phyloP scores from a whole-genome alignment of 116 monocot genomes.

The Posidonia oceanica region DNA sequence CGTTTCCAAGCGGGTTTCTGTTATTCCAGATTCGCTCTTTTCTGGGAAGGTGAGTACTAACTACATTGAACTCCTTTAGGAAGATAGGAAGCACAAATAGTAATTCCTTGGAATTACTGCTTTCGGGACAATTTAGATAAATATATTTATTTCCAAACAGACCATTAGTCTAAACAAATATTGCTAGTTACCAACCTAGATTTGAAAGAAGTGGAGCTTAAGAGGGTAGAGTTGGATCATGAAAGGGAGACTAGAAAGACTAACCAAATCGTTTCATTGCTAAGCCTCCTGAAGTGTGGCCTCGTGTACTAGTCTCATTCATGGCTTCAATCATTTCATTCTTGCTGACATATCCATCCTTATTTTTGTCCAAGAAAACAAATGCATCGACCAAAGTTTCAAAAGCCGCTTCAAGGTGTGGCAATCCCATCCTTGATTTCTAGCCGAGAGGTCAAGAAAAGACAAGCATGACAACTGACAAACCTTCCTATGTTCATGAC shows the following conservation, averaged over 20 bases:
- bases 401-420: slow-evolving; percentile 56
- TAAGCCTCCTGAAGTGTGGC: slow-evolving; percentile 61
- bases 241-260: slow-evolving; percentile 3
- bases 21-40: no score
- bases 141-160: no score
- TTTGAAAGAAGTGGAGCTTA: not conserved
- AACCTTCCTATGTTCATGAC: no score
- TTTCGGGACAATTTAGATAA: no score
- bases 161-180: no score
- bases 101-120: no score
- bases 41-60: no score
- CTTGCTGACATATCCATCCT: slow-evolving; percentile 75
- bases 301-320: slow-evolving; percentile 48
- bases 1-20: no score
- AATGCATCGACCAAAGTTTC: slow-evolving; percentile 67
- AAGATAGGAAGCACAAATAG: no score
- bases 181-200: not conserved
- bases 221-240: not conserved
- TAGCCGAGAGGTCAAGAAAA: slow-evolving; percentile 10
- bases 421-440: slow-evolving; percentile 58
- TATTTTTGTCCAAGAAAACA: slow-evolving; percentile 88
- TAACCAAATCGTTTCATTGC: slow-evolving; percentile 82
- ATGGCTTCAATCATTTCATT: slow-evolving; percentile 73
- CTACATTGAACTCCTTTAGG: no score
- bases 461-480: not conserved